phyloP scores from a whole-genome alignment of 805 yeast species.

The Priceomyces fermenticarens region DNA sequence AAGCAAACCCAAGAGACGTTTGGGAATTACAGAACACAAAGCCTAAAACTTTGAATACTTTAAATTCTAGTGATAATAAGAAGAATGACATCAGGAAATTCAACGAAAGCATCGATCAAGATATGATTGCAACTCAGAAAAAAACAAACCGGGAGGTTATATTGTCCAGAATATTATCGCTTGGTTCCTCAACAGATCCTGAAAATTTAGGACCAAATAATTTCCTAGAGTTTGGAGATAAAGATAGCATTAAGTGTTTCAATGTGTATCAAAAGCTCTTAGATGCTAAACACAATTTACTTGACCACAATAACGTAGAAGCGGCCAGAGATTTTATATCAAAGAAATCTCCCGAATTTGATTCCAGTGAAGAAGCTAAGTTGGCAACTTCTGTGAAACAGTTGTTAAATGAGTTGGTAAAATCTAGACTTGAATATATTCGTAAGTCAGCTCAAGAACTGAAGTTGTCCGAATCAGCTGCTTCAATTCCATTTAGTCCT shows the following conservation, averaged over 20 bases:
- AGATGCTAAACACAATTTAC: conserved; percentile 24
- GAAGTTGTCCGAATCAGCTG: conserved; percentile 26
- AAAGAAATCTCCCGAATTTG: conserved; percentile 34
- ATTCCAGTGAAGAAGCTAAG: conserved; percentile 26
- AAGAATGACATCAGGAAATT: conserved; percentile 19
- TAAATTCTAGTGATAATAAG: conserved; percentile 10
- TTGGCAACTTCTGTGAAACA: conserved; percentile 33
- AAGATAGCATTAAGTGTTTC: conserved; percentile 34
- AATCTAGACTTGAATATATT: conserved; percentile 29
- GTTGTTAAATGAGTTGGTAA: conserved; percentile 33
- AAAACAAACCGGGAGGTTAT: conserved; percentile 45
- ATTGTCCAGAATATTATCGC: conserved; percentile 40
- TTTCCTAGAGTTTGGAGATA: conserved; percentile 32
- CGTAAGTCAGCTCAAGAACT: conserved; percentile 25
- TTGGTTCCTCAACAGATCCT: conserved; percentile 21
- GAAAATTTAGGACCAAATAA: conserved; percentile 20
- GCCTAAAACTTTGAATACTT: conserved; percentile 33
- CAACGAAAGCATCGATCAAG: conserved; percentile 38
- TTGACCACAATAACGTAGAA: conserved; percentile 16
- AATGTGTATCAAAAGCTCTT: conserved; percentile 27
- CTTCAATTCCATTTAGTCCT: conserved; percentile 25
- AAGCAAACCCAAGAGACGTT: conserved; percentile 51
- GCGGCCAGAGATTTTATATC: conserved; percentile 24
- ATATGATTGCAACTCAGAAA: conserved; percentile 42
- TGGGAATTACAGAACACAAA: conserved; percentile 50